Evolutionary conservation across 768 basidiomycete genomes (phyloP).

Genomic region (Boletus bicolor): DNA sequence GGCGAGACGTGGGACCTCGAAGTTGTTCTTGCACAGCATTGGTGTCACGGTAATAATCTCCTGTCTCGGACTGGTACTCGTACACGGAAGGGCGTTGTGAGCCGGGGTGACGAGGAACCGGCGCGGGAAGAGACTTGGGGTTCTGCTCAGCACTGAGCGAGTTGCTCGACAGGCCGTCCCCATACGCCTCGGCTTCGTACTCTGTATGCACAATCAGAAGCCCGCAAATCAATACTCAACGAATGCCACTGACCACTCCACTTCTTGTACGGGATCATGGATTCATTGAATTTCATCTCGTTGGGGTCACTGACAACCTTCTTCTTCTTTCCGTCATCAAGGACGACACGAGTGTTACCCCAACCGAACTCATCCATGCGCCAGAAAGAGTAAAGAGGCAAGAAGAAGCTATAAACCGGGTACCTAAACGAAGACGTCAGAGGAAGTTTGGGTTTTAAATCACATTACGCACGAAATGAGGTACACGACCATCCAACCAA

Average conservation of each 20-base stretch:
- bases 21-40: slow-evolving; percentile 38
- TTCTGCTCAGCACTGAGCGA: slow-evolving; percentile 29
- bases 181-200: slow-evolving; percentile 64
- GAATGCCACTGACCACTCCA: slow-evolving; percentile 53
- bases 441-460: neutral
- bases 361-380: slow-evolving; percentile 73
- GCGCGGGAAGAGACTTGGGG: slow-evolving; percentile 29
- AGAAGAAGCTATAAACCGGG: slow-evolving; percentile 65
- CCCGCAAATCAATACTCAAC: neutral
- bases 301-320: slow-evolving; percentile 51
- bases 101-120: slow-evolving; percentile 34
- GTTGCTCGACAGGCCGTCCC: slow-evolving; percentile 49
- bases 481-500: slow-evolving; percentile 74
- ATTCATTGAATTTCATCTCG: slow-evolving; percentile 73
- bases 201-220: slow-evolving; percentile 37
- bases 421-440: slow-evolving; percentile 38
- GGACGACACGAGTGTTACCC: slow-evolving; percentile 62
- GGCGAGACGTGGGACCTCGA: slow-evolving; percentile 25
- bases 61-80: slow-evolving; percentile 40
- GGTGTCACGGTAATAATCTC: slow-evolving; percentile 62
- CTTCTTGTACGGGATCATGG: slow-evolving; percentile 71
- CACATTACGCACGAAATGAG: slow-evolving; percentile 51
- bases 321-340: slow-evolving; percentile 66
- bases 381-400: slow-evolving; percentile 73
- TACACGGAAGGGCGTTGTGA: slow-evolving; percentile 47